Conservation (phyloP, 2,329 filamentous ascomycete species). For the Ophiocordyceps sinensis region DNA sequence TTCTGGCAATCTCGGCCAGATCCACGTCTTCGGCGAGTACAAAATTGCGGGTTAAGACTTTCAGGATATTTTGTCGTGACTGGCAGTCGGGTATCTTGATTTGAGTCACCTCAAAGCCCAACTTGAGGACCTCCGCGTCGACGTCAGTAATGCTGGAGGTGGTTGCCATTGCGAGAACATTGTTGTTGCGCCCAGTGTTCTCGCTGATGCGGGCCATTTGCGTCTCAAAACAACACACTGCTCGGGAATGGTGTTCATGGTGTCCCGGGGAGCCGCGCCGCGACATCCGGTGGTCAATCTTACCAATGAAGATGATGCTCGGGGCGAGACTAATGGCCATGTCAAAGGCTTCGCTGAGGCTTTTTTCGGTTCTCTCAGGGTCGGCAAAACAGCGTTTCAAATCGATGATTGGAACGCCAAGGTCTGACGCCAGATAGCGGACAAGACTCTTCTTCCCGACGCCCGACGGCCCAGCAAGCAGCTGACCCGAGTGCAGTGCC, state of each 20-base stretch:
- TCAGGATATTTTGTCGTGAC: conserved; percentile 65
- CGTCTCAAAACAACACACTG: conserved; percentile 67
- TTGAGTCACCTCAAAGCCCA: conserved; percentile 76
- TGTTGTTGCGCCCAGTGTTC: conserved; percentile 57
- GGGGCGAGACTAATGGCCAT: conserved; percentile 77
- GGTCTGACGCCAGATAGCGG: conserved; percentile 55
- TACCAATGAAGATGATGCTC: conserved; percentile 81
- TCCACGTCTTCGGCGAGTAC: conserved; percentile 56
- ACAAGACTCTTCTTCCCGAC: conserved; percentile 72
- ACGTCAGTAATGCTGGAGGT: conserved; percentile 81
- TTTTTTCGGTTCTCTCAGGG: conserved; percentile 24
- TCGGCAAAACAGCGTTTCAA: conserved; percentile 20
- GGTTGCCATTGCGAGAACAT: conserved; percentile 80
- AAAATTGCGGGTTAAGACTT: conserved; percentile 53
- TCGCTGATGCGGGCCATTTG: conserved; percentile 69
- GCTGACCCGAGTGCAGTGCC: conserved; percentile 26
- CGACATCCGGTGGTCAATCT: conserved; percentile 73
- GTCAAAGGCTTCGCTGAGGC: conserved; percentile 36
- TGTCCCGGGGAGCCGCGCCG: conserved; percentile 65
- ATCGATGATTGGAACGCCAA: conserved; percentile 61
- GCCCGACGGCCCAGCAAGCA: conserved; percentile 66
- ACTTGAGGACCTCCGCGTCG: conserved; percentile 61
- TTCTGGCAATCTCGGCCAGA: conserved; percentile 58
- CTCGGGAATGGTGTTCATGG: conserved; percentile 79
- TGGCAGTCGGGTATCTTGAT: conserved; percentile 73